These are phyloP conservation scores for Aspergillus awamori DNA, from an alignment of 2,329 filamentous ascomycete genomes.

Conservation along the genomic window DNA sequence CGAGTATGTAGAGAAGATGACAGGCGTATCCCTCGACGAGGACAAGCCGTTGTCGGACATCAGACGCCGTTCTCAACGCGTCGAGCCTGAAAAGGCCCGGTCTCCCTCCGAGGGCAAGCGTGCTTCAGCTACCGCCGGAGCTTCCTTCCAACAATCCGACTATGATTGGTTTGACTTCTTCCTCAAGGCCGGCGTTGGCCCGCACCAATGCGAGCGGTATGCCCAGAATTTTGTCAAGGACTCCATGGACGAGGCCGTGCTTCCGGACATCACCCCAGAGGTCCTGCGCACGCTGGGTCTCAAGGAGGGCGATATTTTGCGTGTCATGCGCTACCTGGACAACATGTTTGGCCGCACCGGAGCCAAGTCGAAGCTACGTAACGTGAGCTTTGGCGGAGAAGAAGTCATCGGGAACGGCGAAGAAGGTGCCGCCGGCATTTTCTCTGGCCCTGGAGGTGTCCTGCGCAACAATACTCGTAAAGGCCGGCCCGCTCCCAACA, in stretches of 20 bases:
- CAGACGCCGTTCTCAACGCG: slow-evolving; percentile 48
- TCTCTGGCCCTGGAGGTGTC: slow-evolving; percentile 88
- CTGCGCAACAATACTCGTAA: slow-evolving; percentile 94
- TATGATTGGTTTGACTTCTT: slow-evolving; percentile 99
- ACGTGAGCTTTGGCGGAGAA: slow-evolving; percentile 56
- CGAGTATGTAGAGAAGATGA: slow-evolving; percentile 86
- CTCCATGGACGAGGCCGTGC: slow-evolving; percentile 91
- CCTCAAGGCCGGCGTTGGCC: slow-evolving; percentile 84
- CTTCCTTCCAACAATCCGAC: slow-evolving; percentile 53
- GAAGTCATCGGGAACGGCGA: slow-evolving; percentile 62
- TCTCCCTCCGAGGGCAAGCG: slow-evolving; percentile 42
- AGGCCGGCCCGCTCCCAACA: slow-evolving; percentile 81
- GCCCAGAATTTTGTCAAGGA: slow-evolving; percentile 85
- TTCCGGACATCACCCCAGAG: slow-evolving; percentile 83
- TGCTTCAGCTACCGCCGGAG: slow-evolving; percentile 31
- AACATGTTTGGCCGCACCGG: slow-evolving; percentile 71
- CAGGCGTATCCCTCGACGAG: slow-evolving; percentile 85
- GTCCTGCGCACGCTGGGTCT: slow-evolving; percentile 86
- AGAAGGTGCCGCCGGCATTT: slow-evolving; percentile 69
- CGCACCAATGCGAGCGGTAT: slow-evolving; percentile 92
- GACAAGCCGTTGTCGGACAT: slow-evolving; percentile 91
- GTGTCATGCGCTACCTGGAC: slow-evolving; percentile 88
- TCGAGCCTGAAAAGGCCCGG: slow-evolving; percentile 33
- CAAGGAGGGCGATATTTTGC: slow-evolving; percentile 93
- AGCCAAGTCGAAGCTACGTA: slow-evolving; percentile 57